phyloP scores from a whole-genome alignment of 2,329 filamentous ascomycete species.

The Sphaerulina vaccinii region DNA sequence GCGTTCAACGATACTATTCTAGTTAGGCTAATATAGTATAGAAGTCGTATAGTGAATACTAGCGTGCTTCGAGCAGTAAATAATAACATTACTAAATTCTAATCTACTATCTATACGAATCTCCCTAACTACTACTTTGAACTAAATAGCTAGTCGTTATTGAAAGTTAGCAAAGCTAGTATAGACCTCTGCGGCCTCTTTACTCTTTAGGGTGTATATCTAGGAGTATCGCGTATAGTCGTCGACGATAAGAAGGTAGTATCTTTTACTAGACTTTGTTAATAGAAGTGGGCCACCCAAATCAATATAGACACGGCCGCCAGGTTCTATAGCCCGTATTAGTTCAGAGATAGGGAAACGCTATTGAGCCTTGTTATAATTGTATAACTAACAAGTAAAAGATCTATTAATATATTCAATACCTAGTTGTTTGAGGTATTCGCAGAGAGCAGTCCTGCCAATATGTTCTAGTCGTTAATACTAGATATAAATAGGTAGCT shows the following conservation, averaged over 20 bases:
- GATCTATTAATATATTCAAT: background rate
- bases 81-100: background rate
- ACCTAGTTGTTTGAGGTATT: background rate
- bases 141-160: background rate
- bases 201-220: background rate
- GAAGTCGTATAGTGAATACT: background rate
- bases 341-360: background rate
- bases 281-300: background rate
- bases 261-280: background rate
- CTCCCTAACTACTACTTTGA: background rate
- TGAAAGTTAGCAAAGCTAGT: background rate
- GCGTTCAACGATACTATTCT: background rate
- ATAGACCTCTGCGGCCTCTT: background rate
- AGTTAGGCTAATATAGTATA: background rate
- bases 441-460: background rate
- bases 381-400: background rate
- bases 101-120: background rate
- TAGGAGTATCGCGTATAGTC: background rate
- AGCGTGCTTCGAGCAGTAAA: background rate
- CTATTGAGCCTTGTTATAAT: background rate
- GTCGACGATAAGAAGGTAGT: background rate
- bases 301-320: background rate
- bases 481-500: background rate
- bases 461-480: background rate
- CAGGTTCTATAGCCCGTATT: background rate